Conservation (phyloP, 148 eudicot species). For the Camellia japonica region DNA sequence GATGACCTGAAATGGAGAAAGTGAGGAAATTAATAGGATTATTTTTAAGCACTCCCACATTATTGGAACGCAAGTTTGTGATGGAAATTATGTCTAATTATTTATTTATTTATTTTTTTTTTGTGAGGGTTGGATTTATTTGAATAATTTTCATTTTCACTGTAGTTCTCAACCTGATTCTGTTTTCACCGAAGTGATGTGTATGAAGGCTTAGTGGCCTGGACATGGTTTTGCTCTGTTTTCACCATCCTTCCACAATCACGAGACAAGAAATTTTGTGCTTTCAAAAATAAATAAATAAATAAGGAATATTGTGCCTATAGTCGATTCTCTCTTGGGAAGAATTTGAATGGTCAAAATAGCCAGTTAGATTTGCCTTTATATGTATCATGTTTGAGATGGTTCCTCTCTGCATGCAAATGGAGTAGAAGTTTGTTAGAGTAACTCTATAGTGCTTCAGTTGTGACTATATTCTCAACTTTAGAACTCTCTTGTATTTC, state of each 20-base stretch:
- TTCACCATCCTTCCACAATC: not conserved
- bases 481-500: no score
- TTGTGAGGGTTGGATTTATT: not conserved
- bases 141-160: not conserved
- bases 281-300: not conserved
- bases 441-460: no score
- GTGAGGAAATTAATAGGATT: not conserved
- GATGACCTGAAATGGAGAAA: constrained; percentile 6
- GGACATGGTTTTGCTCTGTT: not conserved
- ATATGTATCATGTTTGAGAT: no score
- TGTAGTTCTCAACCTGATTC: not conserved
- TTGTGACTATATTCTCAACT: no score
- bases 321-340: not conserved
- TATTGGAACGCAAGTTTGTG: not conserved
- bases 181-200: not conserved
- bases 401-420: not conserved
- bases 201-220: not conserved
- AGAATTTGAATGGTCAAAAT: not conserved
- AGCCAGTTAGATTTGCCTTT: not conserved
- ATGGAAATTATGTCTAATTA: not conserved
- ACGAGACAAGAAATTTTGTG: not conserved
- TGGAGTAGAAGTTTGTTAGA: not conserved
- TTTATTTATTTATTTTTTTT: not conserved
- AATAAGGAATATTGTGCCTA: no score
- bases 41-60: no score